phyloP scores from a whole-genome alignment of 2,329 filamentous ascomycete genomes.

The Phaeosphaeria sp. region DNA sequence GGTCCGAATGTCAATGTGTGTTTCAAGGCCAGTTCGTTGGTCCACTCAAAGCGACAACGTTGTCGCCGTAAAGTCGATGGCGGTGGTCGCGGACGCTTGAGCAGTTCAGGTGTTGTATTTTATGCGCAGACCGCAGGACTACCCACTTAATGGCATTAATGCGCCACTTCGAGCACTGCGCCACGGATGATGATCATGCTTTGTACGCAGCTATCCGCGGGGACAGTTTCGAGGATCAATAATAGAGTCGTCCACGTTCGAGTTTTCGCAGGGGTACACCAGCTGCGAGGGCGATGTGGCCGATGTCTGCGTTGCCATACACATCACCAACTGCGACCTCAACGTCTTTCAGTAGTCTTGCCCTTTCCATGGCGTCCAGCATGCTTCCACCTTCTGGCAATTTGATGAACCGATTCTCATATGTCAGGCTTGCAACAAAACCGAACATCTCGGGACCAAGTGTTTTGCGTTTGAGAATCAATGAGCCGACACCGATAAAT shows the following conservation, averaged over 20 bases:
- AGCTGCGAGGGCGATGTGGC: conserved; percentile 46
- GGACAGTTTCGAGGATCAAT: conserved; percentile 7
- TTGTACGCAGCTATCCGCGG: neutral
- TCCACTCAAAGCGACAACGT: neutral
- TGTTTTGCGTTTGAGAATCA: conserved; percentile 35
- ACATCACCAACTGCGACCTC: conserved; percentile 43
- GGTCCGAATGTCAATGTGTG: neutral
- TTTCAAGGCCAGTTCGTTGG: conserved; percentile 4
- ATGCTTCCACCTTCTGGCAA: conserved; percentile 37
- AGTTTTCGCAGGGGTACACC: conserved; percentile 34
- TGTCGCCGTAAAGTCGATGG: neutral
- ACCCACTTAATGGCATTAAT: neutral
- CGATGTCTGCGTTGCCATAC: conserved; percentile 31
- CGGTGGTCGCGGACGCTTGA: neutral
- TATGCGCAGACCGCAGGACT: neutral
- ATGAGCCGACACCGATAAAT: conserved; percentile 17
- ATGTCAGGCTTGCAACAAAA: conserved; percentile 47
- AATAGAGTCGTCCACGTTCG: conserved; percentile 36
- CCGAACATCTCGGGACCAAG: conserved; percentile 45
- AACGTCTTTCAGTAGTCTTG: conserved; percentile 41
- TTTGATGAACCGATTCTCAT: conserved; percentile 41
- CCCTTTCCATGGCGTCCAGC: conserved; percentile 42
- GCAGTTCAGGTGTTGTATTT: neutral
- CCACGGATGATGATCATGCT: neutral
- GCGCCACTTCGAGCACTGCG: neutral